Base-by-base conservation (phyloP, 1,284 basidiomycete genomes). In the Singerocomus inundabilis region DNA sequence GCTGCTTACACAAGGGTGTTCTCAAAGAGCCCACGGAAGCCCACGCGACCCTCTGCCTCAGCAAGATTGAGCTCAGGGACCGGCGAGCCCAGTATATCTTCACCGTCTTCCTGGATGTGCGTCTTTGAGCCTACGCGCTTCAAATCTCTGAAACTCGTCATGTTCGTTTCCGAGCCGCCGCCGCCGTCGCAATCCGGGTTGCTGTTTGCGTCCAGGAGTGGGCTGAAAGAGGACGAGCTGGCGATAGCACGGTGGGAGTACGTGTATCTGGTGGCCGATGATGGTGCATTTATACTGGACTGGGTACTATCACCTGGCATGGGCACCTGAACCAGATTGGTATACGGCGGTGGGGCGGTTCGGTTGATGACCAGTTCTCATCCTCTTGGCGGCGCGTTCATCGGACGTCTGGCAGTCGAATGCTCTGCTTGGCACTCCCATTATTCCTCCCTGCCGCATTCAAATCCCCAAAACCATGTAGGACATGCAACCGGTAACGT, bases 391-490 rank as follows among this genome's bases (percentile, higher is more conserved):
- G 25, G 83, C 92, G 56, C 87, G 84, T 11, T 92, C 93, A 46
- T 94, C 84, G 70, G 95, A 97, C 1, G 93, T 93, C 32, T 93
- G 83, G 61, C 79, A 81, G 61, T 84, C 85, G 72, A 93, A 95
- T 36, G 96, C 69, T 82, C 31, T 85, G 84, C 77, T 89, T 93
- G 10, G 21, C 21, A 21, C 21, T 21, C 21, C 21, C 21, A 4
- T 21, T 4, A 97, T 24, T 88, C 88, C 61, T 79, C 82, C 55
- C 76, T 72, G 9, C 21, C 4, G 4, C 21, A 21, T 21, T 21
- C 21, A 21, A 21, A 21, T 4, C 21, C 4, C 21, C 21, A 21
- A 21, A 21, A 21, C 21, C 21, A 21, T 21, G 21, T 21, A 21
- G 21, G 21, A 4, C 21, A 21, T 21, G 21, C 21, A 21, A 21